These are phyloP conservation scores for Phytopythium cucurbitacearum DNA, from an alignment of 352 stramenopile genomes.

Conservation along the genomic window DNA sequence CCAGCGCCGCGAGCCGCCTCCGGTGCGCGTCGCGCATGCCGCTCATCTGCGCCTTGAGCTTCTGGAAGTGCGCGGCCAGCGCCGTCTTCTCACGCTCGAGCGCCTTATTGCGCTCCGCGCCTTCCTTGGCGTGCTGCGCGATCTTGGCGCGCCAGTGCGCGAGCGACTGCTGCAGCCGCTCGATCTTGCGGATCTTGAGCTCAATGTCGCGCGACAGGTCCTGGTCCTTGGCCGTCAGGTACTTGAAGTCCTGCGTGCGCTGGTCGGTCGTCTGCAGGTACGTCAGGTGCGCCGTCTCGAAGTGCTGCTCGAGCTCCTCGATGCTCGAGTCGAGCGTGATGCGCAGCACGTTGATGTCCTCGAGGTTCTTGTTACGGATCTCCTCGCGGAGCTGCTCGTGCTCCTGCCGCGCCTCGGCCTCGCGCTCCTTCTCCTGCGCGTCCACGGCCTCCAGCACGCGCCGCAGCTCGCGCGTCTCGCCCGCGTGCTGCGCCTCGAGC, in stretches of 20 bases:
- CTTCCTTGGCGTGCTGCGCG: conserved; percentile 88
- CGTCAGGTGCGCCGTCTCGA: conserved; percentile 90
- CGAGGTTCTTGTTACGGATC: conserved; percentile 93
- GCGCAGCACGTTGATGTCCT: conserved; percentile 93
- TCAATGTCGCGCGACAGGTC: conserved; percentile 92
- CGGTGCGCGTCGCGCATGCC: conserved; percentile 83
- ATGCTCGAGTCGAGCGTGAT: conserved; percentile 93
- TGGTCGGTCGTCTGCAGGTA: conserved; percentile 94
- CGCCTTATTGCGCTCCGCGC: conserved; percentile 82
- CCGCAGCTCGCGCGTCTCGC: conserved; percentile 74
- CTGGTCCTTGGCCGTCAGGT: conserved; percentile 90
- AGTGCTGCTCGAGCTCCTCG: conserved; percentile 93
- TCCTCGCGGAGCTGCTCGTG: conserved; percentile 91
- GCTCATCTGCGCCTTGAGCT: conserved; percentile 90
- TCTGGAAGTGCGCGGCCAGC: conserved; percentile 78
- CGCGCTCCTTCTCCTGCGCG: conserved; percentile 75
- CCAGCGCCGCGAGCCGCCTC: conserved; percentile 74
- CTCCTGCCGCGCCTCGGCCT: conserved; percentile 68
- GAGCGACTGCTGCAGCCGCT: conserved; percentile 87
- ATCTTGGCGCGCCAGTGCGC: conserved; percentile 91
- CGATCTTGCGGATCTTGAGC: conserved; percentile 92
- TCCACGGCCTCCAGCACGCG: conserved; percentile 87
- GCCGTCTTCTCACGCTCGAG: conserved; percentile 89
- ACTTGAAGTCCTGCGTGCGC: conserved; percentile 93
- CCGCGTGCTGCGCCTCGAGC: conserved; percentile 57